phyloP scores from a whole-genome alignment of 805 yeast genomes.

The Suhomyces sp. region DNA sequence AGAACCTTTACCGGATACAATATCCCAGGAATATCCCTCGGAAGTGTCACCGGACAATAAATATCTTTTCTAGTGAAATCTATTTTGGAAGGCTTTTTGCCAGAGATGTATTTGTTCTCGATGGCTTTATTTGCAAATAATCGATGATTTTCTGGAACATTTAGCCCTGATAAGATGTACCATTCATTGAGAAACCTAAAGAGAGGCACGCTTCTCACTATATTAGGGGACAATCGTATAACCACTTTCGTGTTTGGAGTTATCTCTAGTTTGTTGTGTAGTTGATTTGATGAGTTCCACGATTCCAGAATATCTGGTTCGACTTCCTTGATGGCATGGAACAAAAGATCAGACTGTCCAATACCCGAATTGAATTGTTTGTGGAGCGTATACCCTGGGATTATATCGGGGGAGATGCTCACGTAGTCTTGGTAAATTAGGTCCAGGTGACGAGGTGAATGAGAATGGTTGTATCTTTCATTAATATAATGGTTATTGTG shows the following conservation, averaged over 20 bases:
- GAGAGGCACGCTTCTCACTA: conserved; percentile 17
- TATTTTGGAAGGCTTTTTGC: conserved; percentile 5
- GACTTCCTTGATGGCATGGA: conserved; percentile 13
- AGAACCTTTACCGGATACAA: conserved; percentile 26
- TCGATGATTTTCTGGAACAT: conserved; percentile 16
- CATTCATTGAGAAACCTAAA: conserved; percentile 35
- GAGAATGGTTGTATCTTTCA: conserved; percentile 8
- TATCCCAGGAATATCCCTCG: conserved; percentile 25
- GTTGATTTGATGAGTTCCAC: no score
- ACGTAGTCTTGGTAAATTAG: conserved; percentile 14
- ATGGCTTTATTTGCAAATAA: conserved; percentile 17
- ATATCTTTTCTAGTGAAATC: conserved; percentile 4
- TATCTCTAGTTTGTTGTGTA: not conserved
- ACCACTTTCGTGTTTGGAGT: conserved; percentile 14
- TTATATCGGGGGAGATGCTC: conserved; percentile 14
- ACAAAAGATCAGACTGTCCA: conserved; percentile 14
- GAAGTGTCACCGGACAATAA: conserved; percentile 24
- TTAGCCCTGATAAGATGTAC: conserved; percentile 29
- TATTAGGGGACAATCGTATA: conserved; percentile 27
- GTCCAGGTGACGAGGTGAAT: conserved; percentile 8
- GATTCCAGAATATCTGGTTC: conserved; percentile 1
- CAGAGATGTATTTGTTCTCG: conserved; percentile 11
- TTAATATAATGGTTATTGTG: conserved; percentile 20
- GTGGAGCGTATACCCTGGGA: conserved; percentile 25
- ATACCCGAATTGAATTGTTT: conserved; percentile 15